Base-by-base conservation (phyloP, 805 yeast species). In the Starmerella lactis-condensi region DNA sequence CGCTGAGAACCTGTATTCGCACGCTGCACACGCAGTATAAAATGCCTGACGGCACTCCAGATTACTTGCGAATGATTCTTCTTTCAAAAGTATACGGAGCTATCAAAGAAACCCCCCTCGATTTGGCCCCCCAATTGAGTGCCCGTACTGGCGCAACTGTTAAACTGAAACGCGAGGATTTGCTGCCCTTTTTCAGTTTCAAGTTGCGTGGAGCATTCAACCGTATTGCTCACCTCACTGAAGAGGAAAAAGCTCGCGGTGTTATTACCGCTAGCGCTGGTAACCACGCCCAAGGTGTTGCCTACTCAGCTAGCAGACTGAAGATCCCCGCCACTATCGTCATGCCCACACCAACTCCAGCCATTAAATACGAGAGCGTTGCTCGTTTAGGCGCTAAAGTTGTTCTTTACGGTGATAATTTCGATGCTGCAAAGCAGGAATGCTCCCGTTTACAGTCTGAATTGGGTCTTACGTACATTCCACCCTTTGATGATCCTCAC, bases 201-300 rank as follows among this genome's bases (percentile, higher is more conserved):
- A 89, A 89, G 57, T 63, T 89, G 37, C 73, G 99, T 52, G 99
- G 99, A 36, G 99, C 98, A 12, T 81, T 83, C 57, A 89, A 89
- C 53, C 82, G 81, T 93, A 76, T 89, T 45, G 91, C 96, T 22
- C 78, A 85, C 46, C 56, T 89, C 30, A 48, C 61, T 11, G 50
- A 57, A 14, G 68, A 65, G 28, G 60, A 72, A 44, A 65, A 73
- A 40, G 45, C 79, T 52, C 62, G 65, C 29, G 99, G 99, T 45
- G 95, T 89, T 33, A 76, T 91, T 50, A 95, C 96, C 0, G 89
- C 96, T 48, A 81, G 95, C 19, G 99, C 99, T 4, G 99, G 99
- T 22, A 89, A 89, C 54, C 99, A 89, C 47, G 99, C 99, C 1
- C 99, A 89, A 52, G 99, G 99, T 43, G 96, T 89, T 10, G 98